Conservation (phyloP, 2,329 filamentous ascomycete genomes). For the Fusarium hostae region DNA sequence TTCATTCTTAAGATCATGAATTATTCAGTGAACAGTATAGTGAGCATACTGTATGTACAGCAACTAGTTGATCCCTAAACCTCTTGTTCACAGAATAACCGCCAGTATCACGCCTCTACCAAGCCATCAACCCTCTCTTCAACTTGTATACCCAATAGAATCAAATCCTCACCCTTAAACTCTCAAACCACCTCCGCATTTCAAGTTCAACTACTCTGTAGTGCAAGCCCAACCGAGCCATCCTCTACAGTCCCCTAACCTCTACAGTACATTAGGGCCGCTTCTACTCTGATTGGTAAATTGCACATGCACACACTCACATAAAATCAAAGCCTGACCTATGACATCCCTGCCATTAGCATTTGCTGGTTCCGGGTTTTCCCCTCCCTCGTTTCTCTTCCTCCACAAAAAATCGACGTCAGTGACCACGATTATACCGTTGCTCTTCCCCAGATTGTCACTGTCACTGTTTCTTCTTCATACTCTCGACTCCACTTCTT, state of each 20-base stretch:
- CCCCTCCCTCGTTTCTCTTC: not conserved
- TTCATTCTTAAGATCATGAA: not conserved
- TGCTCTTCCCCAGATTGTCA: conserved; percentile 16
- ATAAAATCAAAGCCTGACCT: conserved; percentile 40
- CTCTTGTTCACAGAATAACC: conserved; percentile 9
- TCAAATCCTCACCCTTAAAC: conserved; percentile 11
- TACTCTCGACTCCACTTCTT: conserved; percentile 16
- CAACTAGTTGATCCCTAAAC: not conserved
- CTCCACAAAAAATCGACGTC: conserved; percentile 39
- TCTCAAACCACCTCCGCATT: conserved; percentile 15
- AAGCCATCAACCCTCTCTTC: conserved; percentile 16
- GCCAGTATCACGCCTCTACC: conserved; percentile 10
- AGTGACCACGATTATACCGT: conserved; percentile 21
- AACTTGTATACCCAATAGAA: conserved; percentile 20
- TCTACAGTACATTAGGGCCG: not conserved
- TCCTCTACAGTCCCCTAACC: not conserved
- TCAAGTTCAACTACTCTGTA: conserved; percentile 4
- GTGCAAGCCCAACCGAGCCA: conserved; percentile 30
- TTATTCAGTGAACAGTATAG: not conserved
- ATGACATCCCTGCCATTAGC: conserved; percentile 52
- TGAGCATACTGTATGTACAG: not conserved
- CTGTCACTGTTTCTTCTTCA: conserved; percentile 11
- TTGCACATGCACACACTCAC: conserved; percentile 17
- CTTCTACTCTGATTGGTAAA: not conserved
- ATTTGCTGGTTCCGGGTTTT: conserved; percentile 17